These are phyloP conservation scores for Raphanus sativus DNA, from an alignment of 345 rosid species.

Conservation along the genomic window DNA sequence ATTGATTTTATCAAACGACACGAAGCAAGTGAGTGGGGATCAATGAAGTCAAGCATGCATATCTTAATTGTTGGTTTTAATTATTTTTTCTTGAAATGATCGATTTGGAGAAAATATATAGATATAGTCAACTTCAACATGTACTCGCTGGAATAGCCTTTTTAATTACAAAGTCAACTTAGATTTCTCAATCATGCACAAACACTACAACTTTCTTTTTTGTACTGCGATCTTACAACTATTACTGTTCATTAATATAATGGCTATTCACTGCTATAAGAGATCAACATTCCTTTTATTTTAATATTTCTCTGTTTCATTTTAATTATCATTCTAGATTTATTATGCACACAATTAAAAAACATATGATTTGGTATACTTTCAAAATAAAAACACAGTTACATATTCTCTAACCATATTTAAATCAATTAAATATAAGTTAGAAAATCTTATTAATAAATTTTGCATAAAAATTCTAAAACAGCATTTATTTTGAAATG, in stretches of 20 bases:
- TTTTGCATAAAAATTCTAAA: too few relatives aligned
- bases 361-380: too few relatives aligned
- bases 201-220: conserved; percentile 2
- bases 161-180: conserved; percentile 33
- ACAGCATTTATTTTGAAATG: too few relatives aligned
- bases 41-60: conserved; percentile 41
- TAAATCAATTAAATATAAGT: too few relatives aligned
- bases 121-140: conserved; percentile 29
- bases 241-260: conserved; percentile 4
- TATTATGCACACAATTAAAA: too few relatives aligned
- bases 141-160: conserved; percentile 34
- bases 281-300: background rate
- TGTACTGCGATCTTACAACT: conserved; percentile 20
- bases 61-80: background rate
- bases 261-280: conserved; percentile 13
- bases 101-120: conserved; percentile 16
- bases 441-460: too few relatives aligned
- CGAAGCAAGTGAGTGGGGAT: conserved; percentile 33
- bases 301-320: too few relatives aligned
- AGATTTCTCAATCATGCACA: conserved; percentile 36
- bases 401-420: too few relatives aligned
- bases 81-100: conserved; percentile 13
- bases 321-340: too few relatives aligned
- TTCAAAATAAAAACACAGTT: too few relatives aligned
- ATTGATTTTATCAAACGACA: conserved; percentile 22